Base-by-base conservation (phyloP, 1,139 yeast genomes). In the Saccharomyces hybrid region DNA sequence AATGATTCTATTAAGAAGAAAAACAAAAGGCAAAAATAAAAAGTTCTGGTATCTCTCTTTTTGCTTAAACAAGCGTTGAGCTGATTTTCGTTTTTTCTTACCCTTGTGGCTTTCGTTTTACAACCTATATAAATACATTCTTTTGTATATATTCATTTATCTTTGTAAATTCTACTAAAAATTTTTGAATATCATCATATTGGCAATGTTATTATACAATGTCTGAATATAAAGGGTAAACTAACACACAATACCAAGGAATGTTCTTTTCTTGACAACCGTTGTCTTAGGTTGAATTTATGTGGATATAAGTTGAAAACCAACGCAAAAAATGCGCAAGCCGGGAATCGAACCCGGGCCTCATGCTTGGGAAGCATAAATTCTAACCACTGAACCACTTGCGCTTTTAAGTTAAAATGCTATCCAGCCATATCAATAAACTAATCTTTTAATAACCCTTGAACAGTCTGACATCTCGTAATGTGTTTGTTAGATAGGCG, bases 311-410 rank as follows among this genome's bases (percentile, higher is more conserved):
- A 20, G 23, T 20, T 20, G 3, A 20, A 20, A 20, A 20, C 23
- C 23, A 20, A 20, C 23, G 27, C 6, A 26, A 7, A 5, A 26
- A 26, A 26, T 53, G 56, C 56, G 56, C 50, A 50, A 53, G 50
- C 56, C 55, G 55, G 55, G 55, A 52, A 52, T 52, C 55, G 55
- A 52, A 52, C 55, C 55, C 55, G 55, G 55, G 55, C 49, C 55
- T 34, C 52, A 50, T 41, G 53, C 52, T 50, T 52, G 53, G 55
- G 55, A 51, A 51, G 53, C 51, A 42, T 50, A 50, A 28, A 50
- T 53, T 50, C 53, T 53, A 52, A 49, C 55, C 55, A 52, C 52
- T 52, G 49, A 47, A 52, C 55, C 47, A 52, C 50, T 52, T 49
- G 50, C 55, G 55, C 55, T 27, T 38, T 13, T 3, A 20, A 20